Evolutionary conservation across 2,329 filamentous ascomycete genomes (phyloP).

Genomic region (Alternaria arborescens): DNA sequence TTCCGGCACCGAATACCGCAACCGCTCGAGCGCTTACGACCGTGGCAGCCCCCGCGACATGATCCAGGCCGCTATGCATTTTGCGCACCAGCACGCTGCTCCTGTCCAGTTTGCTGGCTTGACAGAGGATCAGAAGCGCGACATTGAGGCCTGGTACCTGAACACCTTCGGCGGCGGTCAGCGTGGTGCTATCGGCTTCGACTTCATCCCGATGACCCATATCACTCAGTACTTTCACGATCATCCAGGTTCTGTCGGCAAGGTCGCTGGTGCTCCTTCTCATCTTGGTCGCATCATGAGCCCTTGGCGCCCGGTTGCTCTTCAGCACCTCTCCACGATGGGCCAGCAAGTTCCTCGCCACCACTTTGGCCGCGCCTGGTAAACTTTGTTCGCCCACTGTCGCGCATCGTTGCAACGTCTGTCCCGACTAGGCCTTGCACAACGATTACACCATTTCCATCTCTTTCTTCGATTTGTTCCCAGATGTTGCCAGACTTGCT

Average conservation of each 20-base stretch:
- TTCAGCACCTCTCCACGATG: not conserved
- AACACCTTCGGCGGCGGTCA: conserved; percentile 29
- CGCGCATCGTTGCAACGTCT: conserved; percentile 15
- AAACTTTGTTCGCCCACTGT: conserved; percentile 5
- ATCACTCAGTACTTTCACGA: conserved; percentile 32
- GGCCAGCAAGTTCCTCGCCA: conserved; percentile 4
- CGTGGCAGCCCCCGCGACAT: conserved; percentile 70
- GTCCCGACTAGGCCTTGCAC: not conserved
- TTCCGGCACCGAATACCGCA: conserved; percentile 77
- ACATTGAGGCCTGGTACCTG: conserved; percentile 38
- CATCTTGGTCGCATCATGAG: conserved; percentile 15
- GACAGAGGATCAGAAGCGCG: conserved; percentile 30
- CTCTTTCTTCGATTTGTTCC: conserved; percentile 24
- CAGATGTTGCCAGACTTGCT: conserved; percentile 25
- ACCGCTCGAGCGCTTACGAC: conserved; percentile 80
- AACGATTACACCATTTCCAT: conserved; percentile 9
- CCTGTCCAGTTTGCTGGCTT: conserved; percentile 19
- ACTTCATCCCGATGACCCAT: conserved; percentile 38
- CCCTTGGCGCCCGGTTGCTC: not conserved
- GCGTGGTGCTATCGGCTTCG: conserved; percentile 34
- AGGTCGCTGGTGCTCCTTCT: conserved; percentile 19
- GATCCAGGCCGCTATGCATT: conserved; percentile 29
- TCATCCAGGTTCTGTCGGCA: conserved; percentile 18
- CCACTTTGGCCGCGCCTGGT: conserved; percentile 21
- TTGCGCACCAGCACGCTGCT: conserved; percentile 27